phyloP scores from a whole-genome alignment of 2,329 filamentous ascomycete species.

The Pyrenophora graminea region DNA sequence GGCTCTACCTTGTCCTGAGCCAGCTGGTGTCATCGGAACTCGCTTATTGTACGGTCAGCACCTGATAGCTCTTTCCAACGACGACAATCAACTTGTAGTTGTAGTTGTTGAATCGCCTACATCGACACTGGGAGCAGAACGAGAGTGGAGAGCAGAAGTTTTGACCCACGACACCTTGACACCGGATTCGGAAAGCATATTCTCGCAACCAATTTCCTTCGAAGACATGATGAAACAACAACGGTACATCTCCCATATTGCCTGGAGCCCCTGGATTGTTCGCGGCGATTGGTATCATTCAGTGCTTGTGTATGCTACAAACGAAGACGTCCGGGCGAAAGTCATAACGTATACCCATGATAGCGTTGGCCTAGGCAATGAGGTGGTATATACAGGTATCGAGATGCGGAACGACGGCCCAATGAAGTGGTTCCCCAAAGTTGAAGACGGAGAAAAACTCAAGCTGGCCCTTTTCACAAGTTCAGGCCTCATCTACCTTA shows the following conservation, averaged over 20 bases:
- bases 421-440: constrained; percentile 35
- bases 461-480: constrained; percentile 41
- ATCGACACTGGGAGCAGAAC: constrained; percentile 30
- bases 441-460: constrained; percentile 19
- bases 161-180: constrained; percentile 30
- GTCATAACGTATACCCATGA: constrained; percentile 22
- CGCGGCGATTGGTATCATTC: constrained; percentile 26
- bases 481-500: constrained; percentile 32
- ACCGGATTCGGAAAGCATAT: constrained; percentile 14
- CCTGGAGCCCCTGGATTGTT: constrained; percentile 48
- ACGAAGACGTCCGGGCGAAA: constrained; percentile 36
- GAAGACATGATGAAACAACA: constrained; percentile 40
- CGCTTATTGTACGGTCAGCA: constrained; percentile 32
- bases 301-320: constrained; percentile 44
- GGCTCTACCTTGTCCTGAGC: constrained; percentile 15
- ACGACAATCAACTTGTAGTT: constrained; percentile 48
- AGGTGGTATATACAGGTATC: constrained; percentile 30
- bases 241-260: constrained; percentile 41
- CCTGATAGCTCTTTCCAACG: constrained; percentile 48
- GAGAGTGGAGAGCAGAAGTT: constrained; percentile 36
- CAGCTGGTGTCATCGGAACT: constrained; percentile 29
- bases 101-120: constrained; percentile 47
- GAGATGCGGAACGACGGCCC: constrained; percentile 31
- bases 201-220: constrained; percentile 28
- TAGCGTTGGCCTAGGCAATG: constrained; percentile 24